Evolutionary conservation across 176 grass and related monocot genomes (phyloP), one percentile per base, ranked within the genome.

Genomic region (Tuctoria greenei): DNA sequence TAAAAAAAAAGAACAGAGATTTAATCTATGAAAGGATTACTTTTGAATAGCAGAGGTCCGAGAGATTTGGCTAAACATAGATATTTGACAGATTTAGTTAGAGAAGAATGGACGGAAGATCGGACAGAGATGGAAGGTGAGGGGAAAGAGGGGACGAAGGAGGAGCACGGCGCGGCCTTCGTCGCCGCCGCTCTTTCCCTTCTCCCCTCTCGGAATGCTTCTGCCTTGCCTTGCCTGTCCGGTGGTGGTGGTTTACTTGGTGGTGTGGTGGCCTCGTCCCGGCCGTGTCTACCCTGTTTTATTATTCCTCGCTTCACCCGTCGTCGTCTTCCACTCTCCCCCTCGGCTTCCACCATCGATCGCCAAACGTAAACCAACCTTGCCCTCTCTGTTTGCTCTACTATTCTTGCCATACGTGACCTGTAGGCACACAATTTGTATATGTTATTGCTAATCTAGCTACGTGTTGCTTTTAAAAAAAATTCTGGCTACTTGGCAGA

Each of bases 111-210:
- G 64, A 20, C 8, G 20, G 20, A 24, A 0, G 24, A n/a, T 4
- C 17, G 39, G 46, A 12, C 11, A 40, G 38, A 54, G 43, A 51
- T 40, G n/a, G 34, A 11, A 43, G 35, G 10, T 4, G 25, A n/a
- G 64, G n/a, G n/a, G n/a, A n/a, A n/a, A 31, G 39, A 43, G 56
- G 72, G n/a, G n/a, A n/a, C n/a, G n/a, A n/a, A 71, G 52, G 81
- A 73, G 59, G 44, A 46, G 37, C 85, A 78, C 85, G 67, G 59
- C 67, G 57, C 72, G 40, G 61, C 27, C 52, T 80, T 79, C 64
- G 54, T 86, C 78, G 84, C 64, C 71, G 84, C 77, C 78, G 84
- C 71, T 61, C 81, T 80, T 69, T 43, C 80, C 59, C 66, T 70
- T 71, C 47, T 64, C 45, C 61, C 71, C 31, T 1, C 31, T 3